phyloP scores from a whole-genome alignment of 805 yeast species.

The Hemisphaericaspora nanyangensis region DNA sequence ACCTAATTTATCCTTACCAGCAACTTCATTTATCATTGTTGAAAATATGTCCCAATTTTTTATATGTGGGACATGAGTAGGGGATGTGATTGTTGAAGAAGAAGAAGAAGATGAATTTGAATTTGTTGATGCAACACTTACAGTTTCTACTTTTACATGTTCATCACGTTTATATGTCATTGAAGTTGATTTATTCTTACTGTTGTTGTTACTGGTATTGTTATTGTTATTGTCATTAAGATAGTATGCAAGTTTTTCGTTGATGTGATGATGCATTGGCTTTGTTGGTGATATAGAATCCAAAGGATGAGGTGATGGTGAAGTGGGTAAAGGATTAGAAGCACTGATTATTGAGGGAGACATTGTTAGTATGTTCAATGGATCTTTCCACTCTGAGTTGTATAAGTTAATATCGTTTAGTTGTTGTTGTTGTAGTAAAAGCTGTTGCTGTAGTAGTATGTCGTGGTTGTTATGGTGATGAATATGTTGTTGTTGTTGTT shows the following conservation, averaged over 20 bases:
- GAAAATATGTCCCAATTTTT: conserved; percentile 44
- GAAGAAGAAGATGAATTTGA: too few relatives aligned
- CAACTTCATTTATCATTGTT: conserved; percentile 48
- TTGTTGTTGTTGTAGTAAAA: too few relatives aligned
- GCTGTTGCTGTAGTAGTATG: too few relatives aligned
- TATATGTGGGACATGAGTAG: conserved; percentile 4
- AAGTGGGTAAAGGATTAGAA: background rate
- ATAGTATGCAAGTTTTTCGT: background rate
- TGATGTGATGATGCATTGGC: background rate
- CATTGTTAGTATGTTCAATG: background rate
- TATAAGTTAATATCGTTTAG: background rate
- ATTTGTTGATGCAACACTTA: background rate
- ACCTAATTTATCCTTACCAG: conserved; percentile 71
- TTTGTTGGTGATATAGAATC: too few relatives aligned
- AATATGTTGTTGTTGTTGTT: too few relatives aligned
- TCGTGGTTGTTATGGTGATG: too few relatives aligned
- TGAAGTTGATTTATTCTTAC: background rate
- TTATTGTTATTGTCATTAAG: too few relatives aligned
- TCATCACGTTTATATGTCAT: too few relatives aligned
- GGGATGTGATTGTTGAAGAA: background rate
- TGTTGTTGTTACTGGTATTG: background rate
- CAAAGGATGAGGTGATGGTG: too few relatives aligned
- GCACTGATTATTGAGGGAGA: background rate
- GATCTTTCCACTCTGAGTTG: background rate
- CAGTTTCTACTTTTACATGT: background rate